Evolutionary conservation across 2,329 filamentous ascomycete species (phyloP), one percentile per base, ranked within the genome.

Genomic region (Septoria petroselini): DNA sequence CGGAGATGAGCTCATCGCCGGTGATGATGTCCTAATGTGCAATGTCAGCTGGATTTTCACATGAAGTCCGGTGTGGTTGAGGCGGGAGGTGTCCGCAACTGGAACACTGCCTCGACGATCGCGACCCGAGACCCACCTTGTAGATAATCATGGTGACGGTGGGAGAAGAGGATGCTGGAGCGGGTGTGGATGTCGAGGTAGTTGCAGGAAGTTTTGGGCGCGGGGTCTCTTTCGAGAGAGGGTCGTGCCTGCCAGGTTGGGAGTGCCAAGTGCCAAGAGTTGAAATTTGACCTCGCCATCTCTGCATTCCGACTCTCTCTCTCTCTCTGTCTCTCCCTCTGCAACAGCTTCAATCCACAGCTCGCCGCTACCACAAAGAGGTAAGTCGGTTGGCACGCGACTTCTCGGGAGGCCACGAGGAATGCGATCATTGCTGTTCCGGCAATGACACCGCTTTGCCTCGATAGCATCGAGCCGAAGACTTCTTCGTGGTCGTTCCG

Each of bases 1-100:
- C 91, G 68, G 93, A 94, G 83, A 97, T 84, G 73, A 98, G 81
- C 85, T 98, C 93, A 77, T 96, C 91, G 61, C 77, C 88, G 73
- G 82, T 87, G 74, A 96, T 71, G 65, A 93, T 76, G 71, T 98
- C 93, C 93, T 98, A 27, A 42, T 30, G 46, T 39, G 39, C 14
- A 14, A 12, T 39, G 50, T 59, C 41, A 59, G 55, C 50, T 49
- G 29, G 33, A 39, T 37, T 18, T 45, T 41, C 31, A 41, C 18
- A 21, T 37, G 44, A 43, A 41, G 41, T 31, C 30, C 43, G 30
- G 37, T 39, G 29, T 39, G 29, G 23, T 27, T 41, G 38, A 45
- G 41, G 39, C 50, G 41, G 33, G n/a, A n/a, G n/a, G n/a, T n/a
- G n/a, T n/a, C n/a, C n/a, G n/a, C n/a, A n/a, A n/a, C n/a, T n/a